Conservation (phyloP, 495 filamentous ascomycete genomes). For the Xylaria scruposa region DNA sequence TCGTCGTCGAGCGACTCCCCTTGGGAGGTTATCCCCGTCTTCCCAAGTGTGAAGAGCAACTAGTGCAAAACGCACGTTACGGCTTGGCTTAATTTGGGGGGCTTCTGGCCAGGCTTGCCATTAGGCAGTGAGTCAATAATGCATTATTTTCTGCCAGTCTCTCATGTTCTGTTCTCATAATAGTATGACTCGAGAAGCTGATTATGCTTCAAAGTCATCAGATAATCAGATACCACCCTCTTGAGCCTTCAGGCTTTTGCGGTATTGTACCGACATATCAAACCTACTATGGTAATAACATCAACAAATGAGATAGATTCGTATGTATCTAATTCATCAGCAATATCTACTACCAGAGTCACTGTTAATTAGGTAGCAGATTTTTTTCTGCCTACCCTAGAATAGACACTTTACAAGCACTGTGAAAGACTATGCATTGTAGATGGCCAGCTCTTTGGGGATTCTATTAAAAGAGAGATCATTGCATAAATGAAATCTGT, state of each 20-base stretch:
- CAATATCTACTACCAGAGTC: background rate
- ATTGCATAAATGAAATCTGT: background rate
- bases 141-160: background rate
- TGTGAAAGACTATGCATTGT: background rate
- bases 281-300: background rate
- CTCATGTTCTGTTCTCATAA: background rate
- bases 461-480: background rate
- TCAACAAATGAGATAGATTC: slow-evolving; percentile 21
- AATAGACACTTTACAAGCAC: background rate
- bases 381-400: background rate
- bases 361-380: background rate
- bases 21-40: slow-evolving; percentile 17
- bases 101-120: slow-evolving; percentile 6
- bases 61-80: slow-evolving; percentile 3
- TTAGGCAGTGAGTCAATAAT: slow-evolving; percentile 17
- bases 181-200: background rate
- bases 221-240: slow-evolving; percentile 1
- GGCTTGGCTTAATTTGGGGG: background rate
- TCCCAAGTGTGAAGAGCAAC: background rate
- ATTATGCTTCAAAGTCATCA: background rate
- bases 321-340: slow-evolving; percentile 5
- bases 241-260: background rate
- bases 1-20: slow-evolving; percentile 17
- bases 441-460: background rate
- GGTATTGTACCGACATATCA: slow-evolving; percentile 11